Percentiles rank a stretch among this genome's conserved stretches.
Conservation (phyloP, 768 basidiomycete species). For the Boletellus emodensis region DNA sequence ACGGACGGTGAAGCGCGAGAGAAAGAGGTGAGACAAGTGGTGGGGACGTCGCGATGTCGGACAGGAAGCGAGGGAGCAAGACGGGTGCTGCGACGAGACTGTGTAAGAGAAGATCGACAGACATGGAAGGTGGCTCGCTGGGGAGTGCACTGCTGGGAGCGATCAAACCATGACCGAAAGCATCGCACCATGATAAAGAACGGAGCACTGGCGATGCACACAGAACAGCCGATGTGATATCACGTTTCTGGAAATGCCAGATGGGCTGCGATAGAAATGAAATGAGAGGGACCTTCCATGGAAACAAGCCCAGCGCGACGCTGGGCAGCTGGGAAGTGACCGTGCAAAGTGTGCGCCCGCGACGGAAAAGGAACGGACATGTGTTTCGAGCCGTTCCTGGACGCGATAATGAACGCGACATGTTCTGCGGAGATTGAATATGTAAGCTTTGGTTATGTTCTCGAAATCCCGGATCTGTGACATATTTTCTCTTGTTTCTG, state of each 20-base stretch:
- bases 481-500: constrained; percentile 39
- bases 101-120: not conserved
- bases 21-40: too few species aligned
- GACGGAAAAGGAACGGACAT: constrained; percentile 1
- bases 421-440: constrained; percentile 33
- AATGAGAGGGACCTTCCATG: constrained; percentile 21
- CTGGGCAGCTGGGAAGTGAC: not conserved
- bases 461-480: constrained; percentile 39
- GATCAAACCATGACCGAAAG: too few species aligned
- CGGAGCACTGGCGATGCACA: constrained; percentile 18
- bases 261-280: constrained; percentile 18
- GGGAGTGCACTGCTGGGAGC: too few species aligned
- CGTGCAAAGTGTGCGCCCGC: constrained; percentile 16
- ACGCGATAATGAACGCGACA: constrained; percentile 24
- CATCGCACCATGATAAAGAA: too few species aligned
- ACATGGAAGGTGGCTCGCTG: constrained; percentile 14
- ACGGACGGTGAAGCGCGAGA: too few species aligned
- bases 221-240: constrained; percentile 19
- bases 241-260: constrained; percentile 30
- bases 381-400: constrained; percentile 26
- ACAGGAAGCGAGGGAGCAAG: too few species aligned
- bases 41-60: too few species aligned
- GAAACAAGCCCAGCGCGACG: constrained; percentile 9
- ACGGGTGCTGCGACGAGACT: too few species aligned
- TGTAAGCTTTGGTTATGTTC: constrained; percentile 36